Evolutionary conservation across 306 rosid species (phyloP).

Genomic region (Quercus ilex): DNA sequence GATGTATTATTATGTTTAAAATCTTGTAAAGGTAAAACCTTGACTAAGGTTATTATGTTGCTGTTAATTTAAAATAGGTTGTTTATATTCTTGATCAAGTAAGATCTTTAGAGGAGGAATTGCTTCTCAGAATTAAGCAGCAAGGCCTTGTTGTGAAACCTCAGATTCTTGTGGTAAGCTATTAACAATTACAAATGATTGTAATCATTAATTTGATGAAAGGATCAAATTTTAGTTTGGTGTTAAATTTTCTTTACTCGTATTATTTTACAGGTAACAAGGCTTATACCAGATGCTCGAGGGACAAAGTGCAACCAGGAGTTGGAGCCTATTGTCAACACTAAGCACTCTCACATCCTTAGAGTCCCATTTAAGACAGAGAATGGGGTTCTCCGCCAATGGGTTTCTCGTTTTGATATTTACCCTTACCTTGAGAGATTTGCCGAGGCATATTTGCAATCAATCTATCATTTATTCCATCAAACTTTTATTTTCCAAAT

Average conservation of each 20-base stretch:
- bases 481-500: not conserved
- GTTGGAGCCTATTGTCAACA: slow-evolving; percentile 61
- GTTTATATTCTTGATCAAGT: slow-evolving; percentile 96
- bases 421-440: slow-evolving; percentile 87
- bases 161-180: slow-evolving; percentile 81
- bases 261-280: slow-evolving; percentile 51
- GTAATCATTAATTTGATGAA: too few relatives aligned
- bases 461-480: not conserved
- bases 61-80: slow-evolving; percentile 39
- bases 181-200: not conserved
- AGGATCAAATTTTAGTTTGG: too few relatives aligned
- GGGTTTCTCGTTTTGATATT: slow-evolving; percentile 94
- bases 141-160: slow-evolving; percentile 83
- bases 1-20: not conserved
- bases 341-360: slow-evolving; percentile 74
- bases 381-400: slow-evolving; percentile 54
- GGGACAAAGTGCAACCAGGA: slow-evolving; percentile 88
- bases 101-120: slow-evolving; percentile 75
- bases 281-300: slow-evolving; percentile 85
- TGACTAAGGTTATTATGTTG: not conserved
- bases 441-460: slow-evolving; percentile 49
- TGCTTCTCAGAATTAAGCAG: slow-evolving; percentile 63
- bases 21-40: not conserved
- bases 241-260: not conserved
- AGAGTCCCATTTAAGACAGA: slow-evolving; percentile 80